Base-by-base conservation (phyloP, 2,329 filamentous ascomycete genomes). In the Verticillium tricorpus region DNA sequence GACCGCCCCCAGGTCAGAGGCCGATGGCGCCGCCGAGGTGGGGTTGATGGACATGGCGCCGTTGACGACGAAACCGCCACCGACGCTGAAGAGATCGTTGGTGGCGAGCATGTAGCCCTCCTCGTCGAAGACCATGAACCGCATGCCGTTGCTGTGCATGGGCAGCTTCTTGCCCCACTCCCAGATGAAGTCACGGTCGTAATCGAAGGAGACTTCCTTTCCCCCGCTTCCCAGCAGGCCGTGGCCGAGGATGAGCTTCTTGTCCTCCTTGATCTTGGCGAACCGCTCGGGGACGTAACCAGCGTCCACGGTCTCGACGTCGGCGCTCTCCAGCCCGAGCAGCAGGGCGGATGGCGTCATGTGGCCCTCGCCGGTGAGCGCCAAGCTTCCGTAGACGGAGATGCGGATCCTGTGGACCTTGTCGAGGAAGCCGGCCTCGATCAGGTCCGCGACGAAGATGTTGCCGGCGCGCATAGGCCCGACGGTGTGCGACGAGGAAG, bases 21-120 rank as follows among this genome's bases (percentile, higher is more conserved):
- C 63, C 0, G 61, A 22, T 8, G 64, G 35, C 7, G 65, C 34
- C 3, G 68, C 65, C 45, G 45, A 52, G n/a, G 67, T 69, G 5
- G 76, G 66, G 17, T 73, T 73, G 31, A 78, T 79, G 9, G 80
- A 82, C 58, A 82, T 68, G 17, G 80, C 74, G 12, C 80, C 80
- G 57, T 82, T 82, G 59, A 82, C 80, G 40, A 82, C 80, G 60
- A 82, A 82, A 1, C 80, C 80, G n/a, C 80, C 80, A 1, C 80
- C 80, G 2, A 82, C 80, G 58, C 80, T 82, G 66, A 82, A 82
- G 64, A 82, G 71, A 64, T 82, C 80, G 61, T 82, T 82, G 19
- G 76, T 80, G 1, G 80, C 80, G 37, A 82, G 67, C 64, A 80
- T 75, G 34, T 72, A 75, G 12, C 80, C 80, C 2, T 82, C 73